Evolutionary conservation across 2,329 filamentous ascomycete genomes (phyloP).

Genomic region (Penicillium nordicum): DNA sequence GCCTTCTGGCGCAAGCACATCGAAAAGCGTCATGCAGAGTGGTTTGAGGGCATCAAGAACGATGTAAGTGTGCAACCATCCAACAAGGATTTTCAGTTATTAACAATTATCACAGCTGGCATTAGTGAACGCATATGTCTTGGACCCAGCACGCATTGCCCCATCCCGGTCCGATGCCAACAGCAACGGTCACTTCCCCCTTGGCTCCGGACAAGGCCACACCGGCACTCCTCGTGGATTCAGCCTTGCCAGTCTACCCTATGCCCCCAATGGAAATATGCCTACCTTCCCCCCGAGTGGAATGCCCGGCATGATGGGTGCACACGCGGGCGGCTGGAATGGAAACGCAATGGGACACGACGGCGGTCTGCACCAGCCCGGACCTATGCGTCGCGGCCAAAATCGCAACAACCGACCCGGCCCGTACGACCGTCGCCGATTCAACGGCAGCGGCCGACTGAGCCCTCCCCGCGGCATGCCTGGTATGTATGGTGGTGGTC

Average conservation of each 20-base stretch:
- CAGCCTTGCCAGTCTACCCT: conserved; percentile 70
- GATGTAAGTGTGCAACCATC: conserved; percentile 62
- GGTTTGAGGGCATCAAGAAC: conserved; percentile 73
- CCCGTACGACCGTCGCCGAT: conserved; percentile 66
- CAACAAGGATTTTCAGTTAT: not conserved
- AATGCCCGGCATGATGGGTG: conserved; percentile 34
- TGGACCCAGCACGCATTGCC: conserved; percentile 91
- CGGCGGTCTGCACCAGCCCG: conserved; percentile 51
- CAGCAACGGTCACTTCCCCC: conserved; percentile 91
- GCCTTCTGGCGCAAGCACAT: conserved; percentile 98
- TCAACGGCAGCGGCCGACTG: conserved; percentile 48
- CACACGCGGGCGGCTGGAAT: conserved; percentile 27
- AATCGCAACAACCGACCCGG: conserved; percentile 63
- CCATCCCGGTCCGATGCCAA: conserved; percentile 91
- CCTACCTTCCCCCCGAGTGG: conserved; percentile 31
- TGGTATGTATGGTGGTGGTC: conserved; percentile 34
- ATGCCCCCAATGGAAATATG: conserved; percentile 31
- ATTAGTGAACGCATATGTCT: conserved; percentile 88
- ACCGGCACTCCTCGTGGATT: conserved; percentile 89
- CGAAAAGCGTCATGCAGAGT: conserved; percentile 90
- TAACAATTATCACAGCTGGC: conserved; percentile 58
- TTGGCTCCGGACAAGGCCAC: conserved; percentile 69
- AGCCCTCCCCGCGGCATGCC: conserved; percentile 38
- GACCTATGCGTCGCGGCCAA: conserved; percentile 67
- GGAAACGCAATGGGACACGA: conserved; percentile 38